These are phyloP conservation scores for Suhomyces kunorum DNA, from an alignment of 1,139 yeast genomes.

Conservation along the genomic window DNA sequence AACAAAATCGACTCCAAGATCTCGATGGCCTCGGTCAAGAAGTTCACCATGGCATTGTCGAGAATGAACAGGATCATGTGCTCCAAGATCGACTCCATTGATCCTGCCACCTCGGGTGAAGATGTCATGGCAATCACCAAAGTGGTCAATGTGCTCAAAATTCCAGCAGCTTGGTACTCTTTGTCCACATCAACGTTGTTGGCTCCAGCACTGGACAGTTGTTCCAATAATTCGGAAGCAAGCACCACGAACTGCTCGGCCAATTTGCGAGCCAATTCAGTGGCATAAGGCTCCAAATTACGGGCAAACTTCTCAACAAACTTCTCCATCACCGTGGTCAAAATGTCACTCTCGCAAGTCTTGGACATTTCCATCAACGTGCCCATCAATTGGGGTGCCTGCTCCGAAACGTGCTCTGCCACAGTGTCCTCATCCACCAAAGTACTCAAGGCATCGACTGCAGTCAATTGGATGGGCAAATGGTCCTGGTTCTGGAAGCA, in stretches of 20 bases:
- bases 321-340: conserved; percentile 57
- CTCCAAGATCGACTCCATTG: conserved; percentile 41
- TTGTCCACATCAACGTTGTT: conserved; percentile 40
- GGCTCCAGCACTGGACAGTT: conserved; percentile 26
- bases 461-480: conserved; percentile 52
- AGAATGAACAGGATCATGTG: conserved; percentile 48
- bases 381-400: conserved; percentile 55
- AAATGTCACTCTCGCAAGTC: conserved; percentile 52
- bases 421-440: conserved; percentile 50
- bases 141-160: conserved; percentile 52
- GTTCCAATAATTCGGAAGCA: conserved; percentile 47
- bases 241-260: conserved; percentile 48
- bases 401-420: conserved; percentile 47
- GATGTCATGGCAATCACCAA: conserved; percentile 54
- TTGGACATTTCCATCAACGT: conserved; percentile 53
- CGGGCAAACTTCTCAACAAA: conserved; percentile 55
- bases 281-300: conserved; percentile 57
- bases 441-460: conserved; percentile 55
- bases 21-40: conserved; percentile 51
- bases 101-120: conserved; percentile 46
- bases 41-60: conserved; percentile 50
- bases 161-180: conserved; percentile 55
- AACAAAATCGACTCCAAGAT: conserved; percentile 50
- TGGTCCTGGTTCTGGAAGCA: conserved; percentile 48
- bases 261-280: conserved; percentile 49